Conservation (phyloP, 2,329 filamentous ascomycete genomes). For the Monilinia fructigena region DNA sequence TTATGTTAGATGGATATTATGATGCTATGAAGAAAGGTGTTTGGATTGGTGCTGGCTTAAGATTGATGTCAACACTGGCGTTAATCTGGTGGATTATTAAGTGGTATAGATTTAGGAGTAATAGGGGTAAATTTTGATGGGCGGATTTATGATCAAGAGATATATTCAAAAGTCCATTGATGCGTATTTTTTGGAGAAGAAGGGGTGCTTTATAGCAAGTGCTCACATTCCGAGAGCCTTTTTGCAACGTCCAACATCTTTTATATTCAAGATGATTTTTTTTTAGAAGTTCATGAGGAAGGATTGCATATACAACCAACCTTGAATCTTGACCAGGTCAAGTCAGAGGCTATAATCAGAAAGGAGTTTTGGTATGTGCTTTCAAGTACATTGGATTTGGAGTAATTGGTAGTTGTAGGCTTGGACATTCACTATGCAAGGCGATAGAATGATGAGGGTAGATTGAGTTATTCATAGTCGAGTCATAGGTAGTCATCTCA, state of each 20-base stretch:
- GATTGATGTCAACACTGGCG: constrained; percentile 25
- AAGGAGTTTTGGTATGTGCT: not conserved
- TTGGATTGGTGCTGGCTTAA: constrained; percentile 33
- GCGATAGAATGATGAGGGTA: not conserved
- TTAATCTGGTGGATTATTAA: constrained; percentile 21
- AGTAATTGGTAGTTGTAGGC: not conserved
- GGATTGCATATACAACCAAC: not conserved
- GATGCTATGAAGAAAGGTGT: constrained; percentile 36
- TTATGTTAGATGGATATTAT: constrained; percentile 40
- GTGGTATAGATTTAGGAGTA: constrained; percentile 14
- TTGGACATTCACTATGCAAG: not conserved
- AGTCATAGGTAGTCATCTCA: not conserved
- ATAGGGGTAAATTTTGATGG: constrained; percentile 7
- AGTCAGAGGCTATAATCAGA: not conserved
- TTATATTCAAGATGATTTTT: not conserved
- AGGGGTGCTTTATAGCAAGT: constrained; percentile 1
- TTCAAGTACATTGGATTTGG: not conserved
- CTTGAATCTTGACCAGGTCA: not conserved
- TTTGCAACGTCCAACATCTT: not conserved
- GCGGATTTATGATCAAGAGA: constrained; percentile 3
- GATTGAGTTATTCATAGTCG: not conserved
- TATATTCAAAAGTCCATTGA: constrained; percentile 5
- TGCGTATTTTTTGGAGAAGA: not conserved
- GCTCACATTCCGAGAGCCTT: not conserved
- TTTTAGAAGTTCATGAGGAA: not conserved